Base-by-base conservation (phyloP, 805 yeast genomes). In the Kodamaea laetipori region DNA sequence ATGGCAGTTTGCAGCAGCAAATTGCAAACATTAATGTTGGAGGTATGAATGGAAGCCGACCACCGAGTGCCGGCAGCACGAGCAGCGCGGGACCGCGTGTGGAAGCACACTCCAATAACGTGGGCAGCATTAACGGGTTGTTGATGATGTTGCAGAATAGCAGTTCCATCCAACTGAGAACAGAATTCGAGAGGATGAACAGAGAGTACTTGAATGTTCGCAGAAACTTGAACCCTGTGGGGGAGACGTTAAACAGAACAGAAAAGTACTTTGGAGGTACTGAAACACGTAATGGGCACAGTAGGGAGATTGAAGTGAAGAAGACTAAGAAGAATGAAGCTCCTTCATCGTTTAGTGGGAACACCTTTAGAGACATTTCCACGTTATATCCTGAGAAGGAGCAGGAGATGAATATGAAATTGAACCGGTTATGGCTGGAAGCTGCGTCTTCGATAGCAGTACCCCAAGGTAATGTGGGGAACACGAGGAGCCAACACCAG, bases 121-220 rank as follows among this genome's bases (percentile, higher is more conserved):
- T 40, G n/a, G 55, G 42, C 13, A 61, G 54, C 44, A 55, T 62
- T 26, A 61, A 57, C 45, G 69, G 69, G 13, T 47, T 63, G 18
- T 47, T 64, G 11, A 33, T 50, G 39, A 52, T 56, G 58, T 56
- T 55, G 5, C 73, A 63, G 38, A 57, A 41, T 36, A 63, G 63
- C 17, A 76, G 76, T 33, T 74, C 81, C 5, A 76, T 82, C 15
- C 84, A 78, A 48, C 73, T 79, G 6, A 74, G 87, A 51, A 76
- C 88, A n/a, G 94, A 86, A 56, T 85, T 81, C 56, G 96, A 88
- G 59, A 73, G 87, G 48, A 74, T 86, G 24, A 79, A 90, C 10
- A 72, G 90, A 48, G 95, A 87, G 55, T 85, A 81, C 50, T 67
- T 81, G 33, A 84, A 78, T 51, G 82, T 85, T 0, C 67, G 90